These are phyloP conservation scores for Didymosphaeria variabile DNA, from an alignment of 2,329 filamentous ascomycete genomes.

Conservation along the genomic window DNA sequence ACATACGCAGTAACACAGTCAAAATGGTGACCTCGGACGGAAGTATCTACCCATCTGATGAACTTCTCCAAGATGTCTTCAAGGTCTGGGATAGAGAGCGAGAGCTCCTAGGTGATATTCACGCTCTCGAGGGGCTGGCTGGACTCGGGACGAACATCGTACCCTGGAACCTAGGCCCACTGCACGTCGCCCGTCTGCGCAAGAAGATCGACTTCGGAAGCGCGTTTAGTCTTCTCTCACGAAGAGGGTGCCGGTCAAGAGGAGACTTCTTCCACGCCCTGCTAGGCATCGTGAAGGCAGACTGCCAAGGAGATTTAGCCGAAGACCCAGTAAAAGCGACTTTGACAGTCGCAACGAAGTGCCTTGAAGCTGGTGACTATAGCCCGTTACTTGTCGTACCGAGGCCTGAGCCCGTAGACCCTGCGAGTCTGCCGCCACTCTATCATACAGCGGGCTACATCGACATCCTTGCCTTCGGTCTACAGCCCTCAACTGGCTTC, in stretches of 20 bases:
- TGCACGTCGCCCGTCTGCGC: background rate
- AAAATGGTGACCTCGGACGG: conserved; percentile 21
- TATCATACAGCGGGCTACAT: background rate
- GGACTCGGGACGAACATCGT: conserved; percentile 10
- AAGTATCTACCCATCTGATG: conserved; percentile 7
- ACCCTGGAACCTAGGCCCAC: conserved; percentile 6
- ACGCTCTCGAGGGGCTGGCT: conserved; percentile 3
- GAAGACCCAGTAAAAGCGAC: conserved; percentile 16
- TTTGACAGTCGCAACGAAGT: conserved; percentile 17
- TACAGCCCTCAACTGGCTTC: background rate
- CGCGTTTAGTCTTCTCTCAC: background rate
- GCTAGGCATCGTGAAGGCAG: conserved; percentile 7
- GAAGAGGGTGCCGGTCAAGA: conserved; percentile 1
- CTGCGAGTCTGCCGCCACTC: background rate
- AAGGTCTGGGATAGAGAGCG: conserved; percentile 3
- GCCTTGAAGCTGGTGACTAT: conserved; percentile 22
- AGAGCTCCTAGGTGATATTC: background rate
- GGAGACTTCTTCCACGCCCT: conserved; percentile 7
- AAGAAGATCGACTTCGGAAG: conserved; percentile 6
- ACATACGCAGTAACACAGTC: conserved; percentile 19
- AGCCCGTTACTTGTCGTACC: conserved; percentile 24
- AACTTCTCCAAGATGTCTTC: conserved; percentile 17
- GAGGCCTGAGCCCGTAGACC: background rate
- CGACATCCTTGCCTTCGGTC: conserved; percentile 5
- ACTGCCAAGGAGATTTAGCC: conserved; percentile 2